These are phyloP conservation scores for Alternaria sp. DNA, from an alignment of 2,329 filamentous ascomycete species.

Conservation along the genomic window DNA sequence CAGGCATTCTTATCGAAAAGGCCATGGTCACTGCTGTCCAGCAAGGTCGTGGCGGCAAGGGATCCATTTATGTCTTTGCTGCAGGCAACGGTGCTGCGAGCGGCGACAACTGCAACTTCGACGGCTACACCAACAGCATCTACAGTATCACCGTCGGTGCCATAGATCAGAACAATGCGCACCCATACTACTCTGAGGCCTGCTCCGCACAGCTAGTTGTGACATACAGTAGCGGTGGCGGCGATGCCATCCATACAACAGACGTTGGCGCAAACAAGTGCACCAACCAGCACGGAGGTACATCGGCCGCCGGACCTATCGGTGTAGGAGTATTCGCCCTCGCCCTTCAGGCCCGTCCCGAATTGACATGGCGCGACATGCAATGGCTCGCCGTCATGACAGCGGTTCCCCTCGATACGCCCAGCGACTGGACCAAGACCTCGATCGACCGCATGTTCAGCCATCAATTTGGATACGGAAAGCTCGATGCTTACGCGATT, in stretches of 20 bases:
- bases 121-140: constrained; percentile 99
- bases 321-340: constrained; percentile 92
- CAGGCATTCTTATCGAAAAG: constrained; percentile 83
- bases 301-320: constrained; percentile 91
- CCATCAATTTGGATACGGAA: constrained; percentile 95
- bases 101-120: constrained; percentile 98
- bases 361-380: constrained; percentile 91
- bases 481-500: constrained; percentile 85
- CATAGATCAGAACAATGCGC: constrained; percentile 83
- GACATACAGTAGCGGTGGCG: constrained; percentile 91
- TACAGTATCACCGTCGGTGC: constrained; percentile 98
- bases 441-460: constrained; percentile 85
- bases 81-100: constrained; percentile 88
- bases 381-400: constrained; percentile 90
- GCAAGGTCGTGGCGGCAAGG: constrained; percentile 80
- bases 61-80: constrained; percentile 95
- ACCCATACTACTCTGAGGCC: constrained; percentile 95
- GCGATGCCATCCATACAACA: constrained; percentile 93
- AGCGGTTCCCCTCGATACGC: constrained; percentile 78
- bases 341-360: constrained; percentile 82
- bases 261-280: constrained; percentile 87
- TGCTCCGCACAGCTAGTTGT: constrained; percentile 96
- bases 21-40: constrained; percentile 94
- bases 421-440: constrained; percentile 83
- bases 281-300: constrained; percentile 85